Percentiles rank a stretch among this genome's conserved stretches.
Conservation (phyloP, 352 stramenopile species). For the Thraustotheca clavata region DNA sequence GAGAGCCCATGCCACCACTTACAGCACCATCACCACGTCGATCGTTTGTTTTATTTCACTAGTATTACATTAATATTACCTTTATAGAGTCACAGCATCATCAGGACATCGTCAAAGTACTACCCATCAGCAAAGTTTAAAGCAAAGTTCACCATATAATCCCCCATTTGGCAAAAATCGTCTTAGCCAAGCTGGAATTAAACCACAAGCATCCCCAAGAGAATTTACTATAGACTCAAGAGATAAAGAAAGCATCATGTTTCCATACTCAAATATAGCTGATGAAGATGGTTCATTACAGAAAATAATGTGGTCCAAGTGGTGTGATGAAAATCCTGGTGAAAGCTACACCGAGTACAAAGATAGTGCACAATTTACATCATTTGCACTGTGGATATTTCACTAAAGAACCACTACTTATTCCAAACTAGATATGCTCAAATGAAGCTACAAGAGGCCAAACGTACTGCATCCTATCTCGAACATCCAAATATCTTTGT, state of each 20-base stretch:
- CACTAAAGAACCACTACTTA: neutral
- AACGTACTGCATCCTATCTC: conserved; percentile 65
- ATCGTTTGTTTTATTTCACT: no score
- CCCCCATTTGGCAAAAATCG: neutral
- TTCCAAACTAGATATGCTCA: conserved; percentile 25
- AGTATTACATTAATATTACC: neutral
- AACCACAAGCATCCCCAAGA: neutral
- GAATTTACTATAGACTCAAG: neutral
- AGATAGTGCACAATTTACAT: conserved; percentile 1
- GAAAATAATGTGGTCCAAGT: conserved; percentile 13
- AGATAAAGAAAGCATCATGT: conserved; percentile 15
- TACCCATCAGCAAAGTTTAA: neutral
- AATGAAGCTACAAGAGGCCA: conserved; percentile 69
- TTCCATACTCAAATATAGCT: conserved; percentile 1
- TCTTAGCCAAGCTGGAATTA: neutral
- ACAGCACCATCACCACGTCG: neutral
- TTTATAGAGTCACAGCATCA: neutral
- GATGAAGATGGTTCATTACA: conserved; percentile 16
- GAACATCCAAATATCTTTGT: conserved; percentile 66
- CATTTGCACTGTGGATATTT: conserved; percentile 21
- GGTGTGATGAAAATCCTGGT: neutral
- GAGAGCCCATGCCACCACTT: neutral
- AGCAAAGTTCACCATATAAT: neutral
- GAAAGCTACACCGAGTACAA: neutral
- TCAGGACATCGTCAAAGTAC: neutral